Conservation (phyloP, 1,139 yeast species). For the Nakaseomyces bracarensis region DNA sequence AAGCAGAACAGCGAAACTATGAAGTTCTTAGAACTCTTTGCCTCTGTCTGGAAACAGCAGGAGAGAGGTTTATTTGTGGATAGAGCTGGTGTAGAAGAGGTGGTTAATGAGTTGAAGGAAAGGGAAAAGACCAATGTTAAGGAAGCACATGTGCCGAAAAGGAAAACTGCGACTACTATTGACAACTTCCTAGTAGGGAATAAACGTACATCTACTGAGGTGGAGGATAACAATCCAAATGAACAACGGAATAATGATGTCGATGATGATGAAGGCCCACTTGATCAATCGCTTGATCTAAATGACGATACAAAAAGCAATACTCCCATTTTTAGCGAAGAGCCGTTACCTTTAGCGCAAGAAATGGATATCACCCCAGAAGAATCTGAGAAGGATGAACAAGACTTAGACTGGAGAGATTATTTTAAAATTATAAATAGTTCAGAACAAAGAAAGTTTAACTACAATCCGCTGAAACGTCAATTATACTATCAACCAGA, state of each 20-base stretch:
- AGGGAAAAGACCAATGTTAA: constrained; percentile 17
- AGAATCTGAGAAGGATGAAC: constrained; percentile 21
- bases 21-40: constrained; percentile 67
- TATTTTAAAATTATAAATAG: constrained; percentile 63
- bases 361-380: constrained; percentile 17
- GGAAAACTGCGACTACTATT: neutral
- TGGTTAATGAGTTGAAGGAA: constrained; percentile 48
- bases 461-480: constrained; percentile 56
- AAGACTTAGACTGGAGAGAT: constrained; percentile 54
- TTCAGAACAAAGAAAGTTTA: constrained; percentile 54
- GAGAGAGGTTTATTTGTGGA: constrained; percentile 82
- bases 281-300: constrained; percentile 4
- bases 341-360: constrained; percentile 1
- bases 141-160: neutral
- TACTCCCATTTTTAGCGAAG: neutral
- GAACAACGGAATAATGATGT: neutral
- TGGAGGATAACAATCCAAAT: constrained; percentile 17
- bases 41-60: constrained; percentile 77
- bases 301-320: neutral
- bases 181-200: constrained; percentile 10
- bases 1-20: constrained; percentile 53
- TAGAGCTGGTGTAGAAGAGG: constrained; percentile 56
- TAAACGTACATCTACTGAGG: neutral
- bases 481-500: constrained; percentile 40
- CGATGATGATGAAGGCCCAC: constrained; percentile 2